phyloP scores from a whole-genome alignment of 208 protist species.

The Acanthamoeba divionensis region DNA sequence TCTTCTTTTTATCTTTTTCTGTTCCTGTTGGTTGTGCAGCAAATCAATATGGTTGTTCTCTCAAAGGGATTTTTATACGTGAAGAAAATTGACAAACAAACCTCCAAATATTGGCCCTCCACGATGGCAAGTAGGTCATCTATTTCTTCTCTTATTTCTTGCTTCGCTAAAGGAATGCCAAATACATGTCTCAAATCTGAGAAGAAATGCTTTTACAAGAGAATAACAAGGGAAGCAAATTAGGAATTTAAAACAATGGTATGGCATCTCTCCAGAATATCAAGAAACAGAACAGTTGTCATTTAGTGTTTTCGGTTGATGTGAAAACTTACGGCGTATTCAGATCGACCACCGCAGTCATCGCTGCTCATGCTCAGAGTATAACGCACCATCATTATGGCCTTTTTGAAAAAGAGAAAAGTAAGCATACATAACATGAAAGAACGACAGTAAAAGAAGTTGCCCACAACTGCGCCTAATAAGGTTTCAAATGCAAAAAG shows the following conservation, averaged over 20 bases:
- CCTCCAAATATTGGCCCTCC: conserved; percentile 22
- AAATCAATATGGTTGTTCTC: background rate
- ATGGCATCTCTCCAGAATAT: too few species aligned
- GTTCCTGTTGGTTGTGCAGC: background rate
- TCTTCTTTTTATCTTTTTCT: conserved; percentile 23
- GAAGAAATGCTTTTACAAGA: background rate
- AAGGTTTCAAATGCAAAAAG: too few species aligned
- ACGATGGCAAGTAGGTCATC: conserved; percentile 39
- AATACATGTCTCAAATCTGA: conserved; percentile 8
- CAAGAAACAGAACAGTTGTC: too few species aligned
- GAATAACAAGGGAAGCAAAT: too few species aligned
- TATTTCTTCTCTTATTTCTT: conserved; percentile 40
- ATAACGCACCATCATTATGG: conserved; percentile 41
- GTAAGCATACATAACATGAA: background rate
- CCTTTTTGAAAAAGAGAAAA: background rate
- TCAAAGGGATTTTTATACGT: background rate
- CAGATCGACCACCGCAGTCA: conserved; percentile 27
- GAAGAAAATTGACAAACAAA: background rate
- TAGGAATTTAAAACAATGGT: too few species aligned
- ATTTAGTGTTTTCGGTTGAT: too few species aligned
- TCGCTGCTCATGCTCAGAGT: conserved; percentile 49
- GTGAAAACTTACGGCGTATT: background rate
- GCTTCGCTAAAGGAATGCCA: background rate
- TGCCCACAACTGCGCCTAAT: too few species aligned
- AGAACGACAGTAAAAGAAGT: background rate